Base-by-base conservation (phyloP, 2,329 filamentous ascomycete genomes). In the Rutstroemia sydowiana region DNA sequence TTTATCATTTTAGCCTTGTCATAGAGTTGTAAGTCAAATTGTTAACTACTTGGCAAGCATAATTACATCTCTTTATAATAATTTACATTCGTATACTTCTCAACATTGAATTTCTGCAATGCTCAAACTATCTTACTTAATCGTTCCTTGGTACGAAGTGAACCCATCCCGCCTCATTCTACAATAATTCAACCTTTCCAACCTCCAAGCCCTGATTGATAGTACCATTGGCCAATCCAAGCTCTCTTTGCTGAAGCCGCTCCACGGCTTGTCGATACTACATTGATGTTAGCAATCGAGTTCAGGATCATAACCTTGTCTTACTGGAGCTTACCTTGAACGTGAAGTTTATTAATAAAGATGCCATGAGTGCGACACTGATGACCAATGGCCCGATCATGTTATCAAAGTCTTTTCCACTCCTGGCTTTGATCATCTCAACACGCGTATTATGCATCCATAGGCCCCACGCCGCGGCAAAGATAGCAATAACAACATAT, bases 391-490 rank as follows among this genome's bases (percentile, higher is more conserved):
- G 93, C 0, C 93, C 93, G 54, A 88, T 70, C 63, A 92, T 73
- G 61, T 90, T 93, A 68, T 98, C 92, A 69, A 98, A 95, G 62
- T 97, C 91, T 68, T 86, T 92, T 9, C 89, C 90, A 64, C 89
- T 95, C 58, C 93, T 76, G 68, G 88, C 81, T 36, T 85, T 69
- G 65, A 98, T 98, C 76, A 97, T 82, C 49, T 74, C 77, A 54
- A 85, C 78, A 31, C 93, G 77, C 65, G 78, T 80, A 63, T 85
- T 82, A 65, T 95, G 86, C 74, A 95, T 87, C 54, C 75, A 79
- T 69, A 89, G 95, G 2, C 93, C 93, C 93, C 93, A 98, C 1
- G 75, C 73, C 0, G 87, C 88, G 0, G 90, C 82, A 67, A 96
- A 95, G 1, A 87, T 73, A 1, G 92, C 90, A 57, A 97, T 87